Conservation (phyloP, 768 basidiomycete genomes). For the Boletus tylopilopsis region DNA sequence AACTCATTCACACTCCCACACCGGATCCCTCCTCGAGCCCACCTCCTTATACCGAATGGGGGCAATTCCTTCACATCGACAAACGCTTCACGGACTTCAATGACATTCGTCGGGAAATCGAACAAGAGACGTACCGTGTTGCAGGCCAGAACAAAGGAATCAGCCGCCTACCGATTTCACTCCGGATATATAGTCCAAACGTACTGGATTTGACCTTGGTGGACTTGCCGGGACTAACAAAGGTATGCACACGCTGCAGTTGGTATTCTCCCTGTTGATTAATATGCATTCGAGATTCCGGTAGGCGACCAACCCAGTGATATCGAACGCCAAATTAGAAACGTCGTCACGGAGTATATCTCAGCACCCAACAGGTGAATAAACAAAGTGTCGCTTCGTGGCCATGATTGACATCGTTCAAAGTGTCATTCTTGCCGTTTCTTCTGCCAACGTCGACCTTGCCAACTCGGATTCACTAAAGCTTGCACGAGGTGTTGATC, state of each 20-base stretch:
- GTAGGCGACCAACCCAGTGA: conserved; percentile 98
- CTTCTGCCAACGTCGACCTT: conserved; percentile 96
- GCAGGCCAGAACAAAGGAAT: conserved; percentile 99
- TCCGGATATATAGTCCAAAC: conserved; percentile 93
- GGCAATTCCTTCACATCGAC: conserved; percentile 95
- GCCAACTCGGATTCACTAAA: conserved; percentile 98
- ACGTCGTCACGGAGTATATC: conserved; percentile 92
- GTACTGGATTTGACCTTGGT: conserved; percentile 95
- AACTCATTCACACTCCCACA: conserved; percentile 88
- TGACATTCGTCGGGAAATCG: conserved; percentile 94
- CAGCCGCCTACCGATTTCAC: conserved; percentile 91
- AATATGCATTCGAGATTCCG: conserved; percentile 60
- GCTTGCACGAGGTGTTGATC: conserved; percentile 92
- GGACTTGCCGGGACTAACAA: conserved; percentile 94
- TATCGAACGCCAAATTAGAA: conserved; percentile 95
- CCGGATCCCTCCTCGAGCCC: conserved; percentile 45
- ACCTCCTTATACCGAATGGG: conserved; percentile 75
- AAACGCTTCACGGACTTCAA: conserved; percentile 94
- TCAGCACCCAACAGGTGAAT: conserved; percentile 91
- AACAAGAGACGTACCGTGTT: conserved; percentile 94
- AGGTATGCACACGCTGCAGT: conserved; percentile 50
- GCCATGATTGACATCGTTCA: conserved; percentile 7
- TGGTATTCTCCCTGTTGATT: not conserved
- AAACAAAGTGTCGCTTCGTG: not conserved
- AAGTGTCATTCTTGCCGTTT: conserved; percentile 95